Base-by-base conservation (phyloP, 2,329 filamentous ascomycete genomes). In the Aplosporella prunicola region DNA sequence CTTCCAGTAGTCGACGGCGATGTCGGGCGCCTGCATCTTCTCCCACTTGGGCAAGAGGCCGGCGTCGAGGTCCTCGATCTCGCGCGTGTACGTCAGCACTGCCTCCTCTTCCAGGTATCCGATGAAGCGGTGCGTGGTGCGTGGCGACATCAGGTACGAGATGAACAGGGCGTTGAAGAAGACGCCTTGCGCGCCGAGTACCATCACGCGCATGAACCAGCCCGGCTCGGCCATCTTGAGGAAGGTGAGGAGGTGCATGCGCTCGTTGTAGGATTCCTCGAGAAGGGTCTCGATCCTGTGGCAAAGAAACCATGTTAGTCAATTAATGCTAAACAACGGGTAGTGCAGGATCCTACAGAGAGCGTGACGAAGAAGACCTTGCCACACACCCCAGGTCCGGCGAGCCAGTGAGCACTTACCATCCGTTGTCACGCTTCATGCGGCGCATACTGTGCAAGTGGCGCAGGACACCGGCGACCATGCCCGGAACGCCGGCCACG, bases 21-120 rank as follows among this genome's bases (percentile, higher is more conserved):
- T 87, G 42, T 93, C 84, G 0, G 91, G 91, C 3, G 91, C 85
- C 36, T 71, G 51, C 52, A 93, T 79, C 6, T 78, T 72, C 17
- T 75, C 68, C 88, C 91, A 98, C 49, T 77, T 77, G 1, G 88
- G 87, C 10, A 95, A 66, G 41, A 76, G 74, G n/a, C 89, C 89
- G 3, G 73, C 71, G 41, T 96, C 88, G 16, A 98, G 74, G 53
- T 96, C 91, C 47, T 78, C 69, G 50, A 96, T 82, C 43, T 86
- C 84, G 33, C 87, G 78, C 1, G 86, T 91, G 66, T 98, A 98
- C 0, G 91, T 98, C 54, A 93, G 74, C 2, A 96, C 89, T 7
- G 91, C 91, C 61, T 98, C 91, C 59, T 98, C 91, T 61, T 98
- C 91, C 9, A 98, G 76, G 51, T 96, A 96, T 2, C 88, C 91